Evolutionary conservation across 768 basidiomycete genomes (phyloP).

Genomic region (Leucogyrophana mollusca): DNA sequence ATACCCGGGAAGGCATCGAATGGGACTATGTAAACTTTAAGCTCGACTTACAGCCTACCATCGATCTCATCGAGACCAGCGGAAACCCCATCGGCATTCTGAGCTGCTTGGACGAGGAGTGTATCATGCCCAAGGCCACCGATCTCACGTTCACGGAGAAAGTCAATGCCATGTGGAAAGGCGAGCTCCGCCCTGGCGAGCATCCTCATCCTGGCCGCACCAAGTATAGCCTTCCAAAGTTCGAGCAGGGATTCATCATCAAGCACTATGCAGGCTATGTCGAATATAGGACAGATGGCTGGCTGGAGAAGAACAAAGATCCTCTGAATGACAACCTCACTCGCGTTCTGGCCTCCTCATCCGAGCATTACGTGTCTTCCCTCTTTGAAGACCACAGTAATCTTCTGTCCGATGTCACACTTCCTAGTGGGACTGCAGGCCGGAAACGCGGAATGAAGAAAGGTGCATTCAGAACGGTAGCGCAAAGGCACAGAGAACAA

Average conservation of each 20-base stretch:
- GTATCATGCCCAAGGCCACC: slow-evolving; percentile 99
- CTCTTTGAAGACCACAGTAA: slow-evolving; percentile 84
- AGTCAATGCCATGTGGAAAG: slow-evolving; percentile 73
- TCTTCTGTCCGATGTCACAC: slow-evolving; percentile 25
- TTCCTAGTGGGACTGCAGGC: slow-evolving; percentile 36
- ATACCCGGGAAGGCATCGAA: slow-evolving; percentile 91
- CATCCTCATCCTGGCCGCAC: slow-evolving; percentile 67
- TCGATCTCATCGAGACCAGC: slow-evolving; percentile 92
- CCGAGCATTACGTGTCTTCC: slow-evolving; percentile 75
- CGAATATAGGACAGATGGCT: slow-evolving; percentile 93
- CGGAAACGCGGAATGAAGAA: slow-evolving; percentile 85
- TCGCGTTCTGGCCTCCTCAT: slow-evolving; percentile 79
- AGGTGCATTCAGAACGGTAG: slow-evolving; percentile 95
- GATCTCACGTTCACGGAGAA: slow-evolving; percentile 95
- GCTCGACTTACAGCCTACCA: slow-evolving; percentile 94
- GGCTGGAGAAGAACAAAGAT: slow-evolving; percentile 99
- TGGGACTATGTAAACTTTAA: slow-evolving; percentile 99
- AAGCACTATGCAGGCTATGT: slow-evolving; percentile 97
- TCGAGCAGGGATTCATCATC: slow-evolving; percentile 92
- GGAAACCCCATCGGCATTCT: slow-evolving; percentile 80
- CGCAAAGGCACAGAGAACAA: slow-evolving; percentile 94
- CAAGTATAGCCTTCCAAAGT: slow-evolving; percentile 86
- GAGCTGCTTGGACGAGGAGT: slow-evolving; percentile 93
- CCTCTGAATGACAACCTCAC: slow-evolving; percentile 96
- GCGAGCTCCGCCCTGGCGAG: slow-evolving; percentile 39